A percentile compares a stretch with the other conserved stretches of the same genome.
phyloP scores from a whole-genome alignment of 345 rosid species.

The Cardamine resedifolia region DNA sequence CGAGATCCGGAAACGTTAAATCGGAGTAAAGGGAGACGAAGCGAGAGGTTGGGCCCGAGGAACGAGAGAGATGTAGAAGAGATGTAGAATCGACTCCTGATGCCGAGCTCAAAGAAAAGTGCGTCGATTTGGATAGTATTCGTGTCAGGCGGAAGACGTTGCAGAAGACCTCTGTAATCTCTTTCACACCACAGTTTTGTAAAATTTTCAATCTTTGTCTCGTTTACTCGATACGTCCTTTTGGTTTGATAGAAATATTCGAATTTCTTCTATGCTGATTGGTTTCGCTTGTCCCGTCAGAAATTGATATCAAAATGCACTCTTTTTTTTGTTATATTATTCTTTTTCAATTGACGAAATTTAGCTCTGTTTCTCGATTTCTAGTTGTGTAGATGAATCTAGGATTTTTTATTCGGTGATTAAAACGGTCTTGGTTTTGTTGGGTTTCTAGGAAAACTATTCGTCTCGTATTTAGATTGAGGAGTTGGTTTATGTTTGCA shows the following conservation, averaged over 20 bases:
- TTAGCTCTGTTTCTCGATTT: constrained; percentile 3
- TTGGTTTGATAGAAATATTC: background rate
- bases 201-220: background rate
- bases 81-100: too few species aligned
- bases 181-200: background rate
- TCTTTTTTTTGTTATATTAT: background rate
- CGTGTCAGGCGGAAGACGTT: too few species aligned
- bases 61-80: too few species aligned
- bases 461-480: background rate
- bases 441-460: background rate
- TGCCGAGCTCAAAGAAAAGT: too few species aligned
- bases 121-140: too few species aligned
- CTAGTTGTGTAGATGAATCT: background rate
- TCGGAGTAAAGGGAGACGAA: too few species aligned
- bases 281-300: background rate
- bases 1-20: too few species aligned
- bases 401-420: background rate
- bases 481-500: constrained; percentile 54
- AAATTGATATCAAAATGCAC: background rate
- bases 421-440: background rate
- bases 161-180: background rate
- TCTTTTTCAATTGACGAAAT: background rate
- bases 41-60: too few species aligned
- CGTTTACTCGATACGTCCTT: background rate
- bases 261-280: background rate